Evolutionary conservation across 495 filamentous ascomycete species (phyloP).

Genomic region (Ramalina peruviana): DNA sequence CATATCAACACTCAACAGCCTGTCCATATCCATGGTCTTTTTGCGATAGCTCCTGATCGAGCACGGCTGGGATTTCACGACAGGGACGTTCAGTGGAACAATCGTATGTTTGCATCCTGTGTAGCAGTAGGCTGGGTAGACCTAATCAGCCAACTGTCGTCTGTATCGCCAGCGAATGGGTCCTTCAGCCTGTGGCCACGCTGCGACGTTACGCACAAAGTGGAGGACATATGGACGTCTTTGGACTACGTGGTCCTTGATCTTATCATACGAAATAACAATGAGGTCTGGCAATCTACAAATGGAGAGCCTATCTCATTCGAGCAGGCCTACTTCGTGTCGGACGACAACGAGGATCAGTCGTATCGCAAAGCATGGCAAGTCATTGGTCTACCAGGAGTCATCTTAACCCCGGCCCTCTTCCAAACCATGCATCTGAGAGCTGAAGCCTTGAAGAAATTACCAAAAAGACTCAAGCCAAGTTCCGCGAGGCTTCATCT

Average conservation of each 20-base stretch:
- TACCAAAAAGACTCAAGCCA: too few species aligned
- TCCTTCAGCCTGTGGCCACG: constrained; percentile 7
- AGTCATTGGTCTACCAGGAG: background rate
- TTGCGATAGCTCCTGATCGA: constrained; percentile 27
- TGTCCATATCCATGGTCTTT: constrained; percentile 29
- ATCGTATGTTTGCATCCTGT: constrained; percentile 22
- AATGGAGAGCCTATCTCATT: constrained; percentile 5
- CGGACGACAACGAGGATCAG: background rate
- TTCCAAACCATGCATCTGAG: background rate
- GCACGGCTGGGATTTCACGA: constrained; percentile 20
- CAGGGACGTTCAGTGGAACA: constrained; percentile 22
- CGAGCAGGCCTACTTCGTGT: constrained; percentile 1
- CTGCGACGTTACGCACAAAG: background rate
- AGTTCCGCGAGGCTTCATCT: too few species aligned
- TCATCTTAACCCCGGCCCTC: background rate
- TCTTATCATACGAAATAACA: background rate
- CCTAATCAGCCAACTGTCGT: background rate
- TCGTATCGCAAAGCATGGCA: constrained; percentile 3
- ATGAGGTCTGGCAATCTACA: constrained; percentile 3
- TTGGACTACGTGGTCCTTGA: constrained; percentile 6
- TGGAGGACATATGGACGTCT: constrained; percentile 4
- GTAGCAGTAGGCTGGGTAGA: constrained; percentile 21
- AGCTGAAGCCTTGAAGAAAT: background rate
- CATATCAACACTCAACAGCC: constrained; percentile 26
- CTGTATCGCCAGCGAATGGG: background rate